A percentile compares a stretch with the other conserved stretches of the same genome.
Evolutionary conservation across 768 basidiomycete species (phyloP).

Genomic region (Boletus patriciae): DNA sequence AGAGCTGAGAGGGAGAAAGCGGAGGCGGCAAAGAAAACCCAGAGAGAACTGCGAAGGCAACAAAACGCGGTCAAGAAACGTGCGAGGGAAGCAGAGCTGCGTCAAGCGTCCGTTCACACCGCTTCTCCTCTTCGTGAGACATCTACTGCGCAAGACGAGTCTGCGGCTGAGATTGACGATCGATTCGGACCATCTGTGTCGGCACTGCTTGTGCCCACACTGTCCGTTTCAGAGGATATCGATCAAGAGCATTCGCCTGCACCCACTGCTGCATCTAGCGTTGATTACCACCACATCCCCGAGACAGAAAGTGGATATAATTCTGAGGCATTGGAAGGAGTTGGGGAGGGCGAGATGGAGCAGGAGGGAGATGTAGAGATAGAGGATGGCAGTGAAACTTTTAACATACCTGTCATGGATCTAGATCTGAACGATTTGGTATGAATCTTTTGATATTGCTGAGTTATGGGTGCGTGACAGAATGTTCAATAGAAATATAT

Average conservation of each 20-base stretch:
- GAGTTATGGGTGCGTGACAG: neutral
- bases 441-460: constrained; percentile 11
- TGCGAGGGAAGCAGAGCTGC: constrained; percentile 39
- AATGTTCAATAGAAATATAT: neutral
- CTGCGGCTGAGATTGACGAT: constrained; percentile 25
- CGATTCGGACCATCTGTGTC: constrained; percentile 28
- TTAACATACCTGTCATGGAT: constrained; percentile 29
- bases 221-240: constrained; percentile 27
- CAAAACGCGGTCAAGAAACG: constrained; percentile 55
- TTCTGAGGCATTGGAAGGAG: constrained; percentile 43
- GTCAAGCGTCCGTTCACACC: constrained; percentile 23
- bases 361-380: constrained; percentile 26
- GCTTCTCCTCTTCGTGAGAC: constrained; percentile 31
- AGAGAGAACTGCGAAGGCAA: constrained; percentile 48
- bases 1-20: constrained; percentile 48
- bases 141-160: constrained; percentile 31
- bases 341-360: constrained; percentile 28
- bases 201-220: constrained; percentile 25
- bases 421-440: constrained; percentile 27
- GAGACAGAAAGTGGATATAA: constrained; percentile 58
- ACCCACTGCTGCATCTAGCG: constrained; percentile 50
- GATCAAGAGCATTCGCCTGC: constrained; percentile 49
- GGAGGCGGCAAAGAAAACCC: constrained; percentile 37
- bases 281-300: constrained; percentile 39
- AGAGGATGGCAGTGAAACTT: constrained; percentile 21